Base-by-base conservation (phyloP, 2,329 filamentous ascomycete species). In the Paraphoma sp. region DNA sequence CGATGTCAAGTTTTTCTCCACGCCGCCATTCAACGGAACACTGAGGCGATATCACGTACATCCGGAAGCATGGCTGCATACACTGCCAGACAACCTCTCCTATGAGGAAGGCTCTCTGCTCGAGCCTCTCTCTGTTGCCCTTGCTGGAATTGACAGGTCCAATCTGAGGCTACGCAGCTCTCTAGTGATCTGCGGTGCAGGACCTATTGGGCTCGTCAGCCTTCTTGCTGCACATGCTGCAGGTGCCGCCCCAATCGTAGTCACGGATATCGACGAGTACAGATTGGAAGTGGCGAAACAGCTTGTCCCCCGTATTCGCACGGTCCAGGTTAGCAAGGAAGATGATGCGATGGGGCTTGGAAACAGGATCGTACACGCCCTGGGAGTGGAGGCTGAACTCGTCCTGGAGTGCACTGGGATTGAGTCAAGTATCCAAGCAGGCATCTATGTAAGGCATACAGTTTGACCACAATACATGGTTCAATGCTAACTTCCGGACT, bases 211-310 rank as follows among this genome's bases (percentile, higher is more conserved):
- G 9, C 53, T 62, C 7, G 54, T 63, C 7, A 40, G 31, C 11
- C 48, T 51, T 36, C 48, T 51, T 18, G 48, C 48, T 23, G 48
- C 48, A n/a, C 70, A 79, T 59, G 77, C 80, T 1, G 77, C 80
- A 1, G 81, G 81, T 3, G 79, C 78, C 0, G 73, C 75, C 14
- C 70, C 73, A 2, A 79, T 81, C 49, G 75, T 81, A 18, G 79
- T 80, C 44, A 79, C 77, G 12, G 81, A 80, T 28, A 63, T 83
- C 9, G 71, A 80, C 64, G 71, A 79, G 55, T 72, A 68, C 40
- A 74, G 79, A 0, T 60, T 81, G 43, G 71, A 70, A 6, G 72
- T 76, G 57, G 65, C 76, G n/a, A 73, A 76, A 61, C 62, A 59
- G 45, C 62, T 77, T 9, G 70, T 76, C 10, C 71, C 75, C 70